Conservation (phyloP, 2,329 filamentous ascomycete species). For the Ophiostoma novo-ulmi region DNA sequence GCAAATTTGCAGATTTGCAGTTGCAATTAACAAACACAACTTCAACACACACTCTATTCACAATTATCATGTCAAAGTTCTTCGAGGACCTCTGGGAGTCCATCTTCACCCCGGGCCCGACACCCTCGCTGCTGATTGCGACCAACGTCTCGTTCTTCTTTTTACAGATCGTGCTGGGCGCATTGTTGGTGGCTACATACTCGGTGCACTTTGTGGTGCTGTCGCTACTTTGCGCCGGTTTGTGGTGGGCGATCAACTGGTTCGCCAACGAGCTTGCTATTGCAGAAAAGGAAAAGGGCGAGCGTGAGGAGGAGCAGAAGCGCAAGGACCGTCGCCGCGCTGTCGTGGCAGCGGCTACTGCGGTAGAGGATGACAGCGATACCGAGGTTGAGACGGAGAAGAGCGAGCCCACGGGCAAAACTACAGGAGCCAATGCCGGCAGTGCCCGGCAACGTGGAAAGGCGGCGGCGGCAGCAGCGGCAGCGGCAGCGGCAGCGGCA, state of each 20-base stretch:
- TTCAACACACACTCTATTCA: background rate
- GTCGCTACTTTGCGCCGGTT: conserved; percentile 68
- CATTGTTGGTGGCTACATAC: conserved; percentile 72
- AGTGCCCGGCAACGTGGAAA: conserved; percentile 20
- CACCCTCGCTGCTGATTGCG: conserved; percentile 78
- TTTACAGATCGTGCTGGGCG: conserved; percentile 72
- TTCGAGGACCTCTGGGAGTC: conserved; percentile 79
- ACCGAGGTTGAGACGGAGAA: conserved; percentile 46
- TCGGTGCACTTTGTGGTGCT: conserved; percentile 86
- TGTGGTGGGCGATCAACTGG: conserved; percentile 98
- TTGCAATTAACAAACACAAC: background rate
- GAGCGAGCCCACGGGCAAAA: conserved; percentile 30
- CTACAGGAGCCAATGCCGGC: conserved; percentile 26
- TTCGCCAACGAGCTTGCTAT: conserved; percentile 65
- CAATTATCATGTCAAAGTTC: conserved; percentile 51
- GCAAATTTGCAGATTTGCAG: background rate
- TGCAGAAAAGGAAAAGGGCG: conserved; percentile 36
- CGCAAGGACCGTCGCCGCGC: conserved; percentile 22
- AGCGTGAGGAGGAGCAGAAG: conserved; percentile 36
- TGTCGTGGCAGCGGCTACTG: conserved; percentile 29
- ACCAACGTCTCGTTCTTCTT: conserved; percentile 85
- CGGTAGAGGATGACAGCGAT: conserved; percentile 38
- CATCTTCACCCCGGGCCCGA: conserved; percentile 88
- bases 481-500: background rate
- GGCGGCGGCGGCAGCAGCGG: background rate